Conservation (phyloP, 1,284 basidiomycete genomes). For the Mrakiaceae sp. region DNA sequence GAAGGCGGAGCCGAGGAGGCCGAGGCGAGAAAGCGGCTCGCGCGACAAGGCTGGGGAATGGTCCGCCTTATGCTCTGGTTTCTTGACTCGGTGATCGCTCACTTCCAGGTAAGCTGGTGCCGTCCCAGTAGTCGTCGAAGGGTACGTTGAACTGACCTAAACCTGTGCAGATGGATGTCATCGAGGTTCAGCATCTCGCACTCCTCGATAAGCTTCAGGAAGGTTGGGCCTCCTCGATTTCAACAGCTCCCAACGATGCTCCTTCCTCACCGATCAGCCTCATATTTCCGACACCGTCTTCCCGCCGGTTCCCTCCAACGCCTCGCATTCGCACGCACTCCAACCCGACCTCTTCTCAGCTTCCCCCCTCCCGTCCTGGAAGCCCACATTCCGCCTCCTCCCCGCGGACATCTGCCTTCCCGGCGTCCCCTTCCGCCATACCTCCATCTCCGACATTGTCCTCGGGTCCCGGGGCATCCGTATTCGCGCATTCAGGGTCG, state of each 20-base stretch:
- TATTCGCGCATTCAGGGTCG: background rate
- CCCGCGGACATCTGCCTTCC: too few relatives aligned
- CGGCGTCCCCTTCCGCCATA: too few relatives aligned
- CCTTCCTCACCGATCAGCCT: background rate
- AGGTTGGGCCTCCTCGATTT: background rate
- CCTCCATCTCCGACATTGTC: too few relatives aligned
- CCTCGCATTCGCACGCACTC: too few relatives aligned
- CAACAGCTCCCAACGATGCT: background rate
- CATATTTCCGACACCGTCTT: too few relatives aligned
- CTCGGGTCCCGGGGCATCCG: too few relatives aligned
- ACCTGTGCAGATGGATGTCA: constrained; percentile 62
- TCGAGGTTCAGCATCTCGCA: constrained; percentile 62
- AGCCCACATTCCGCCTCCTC: background rate
- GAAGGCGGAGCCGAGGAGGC: constrained; percentile 60
- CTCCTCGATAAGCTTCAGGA: constrained; percentile 25
- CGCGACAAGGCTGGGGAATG: constrained; percentile 71
- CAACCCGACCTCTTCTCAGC: background rate
- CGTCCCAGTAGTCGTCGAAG: constrained; percentile 40
- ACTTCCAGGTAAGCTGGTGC: constrained; percentile 32
- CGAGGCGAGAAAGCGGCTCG: constrained; percentile 42
- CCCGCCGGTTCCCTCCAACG: too few relatives aligned
- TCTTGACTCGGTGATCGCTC: constrained; percentile 47
- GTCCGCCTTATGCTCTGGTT: constrained; percentile 84
- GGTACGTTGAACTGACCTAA: constrained; percentile 37
- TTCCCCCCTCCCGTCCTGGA: background rate